Evolutionary conservation across 768 basidiomycete species (phyloP).

Genomic region (Sporobolomyces pararoseus): DNA sequence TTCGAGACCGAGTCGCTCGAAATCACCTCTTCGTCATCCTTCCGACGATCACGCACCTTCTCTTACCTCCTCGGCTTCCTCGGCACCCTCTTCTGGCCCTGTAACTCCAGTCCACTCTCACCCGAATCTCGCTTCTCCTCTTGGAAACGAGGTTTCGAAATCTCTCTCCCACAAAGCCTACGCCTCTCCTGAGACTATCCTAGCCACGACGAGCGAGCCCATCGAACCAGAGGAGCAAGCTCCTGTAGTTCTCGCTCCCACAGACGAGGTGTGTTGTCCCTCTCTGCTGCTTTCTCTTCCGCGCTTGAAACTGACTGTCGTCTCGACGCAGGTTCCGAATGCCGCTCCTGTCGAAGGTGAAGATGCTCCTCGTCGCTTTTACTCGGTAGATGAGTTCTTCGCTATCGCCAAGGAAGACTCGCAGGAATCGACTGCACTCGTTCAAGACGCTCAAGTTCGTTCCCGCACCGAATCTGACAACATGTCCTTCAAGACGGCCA

Average conservation of each 20-base stretch:
- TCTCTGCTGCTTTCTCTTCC: not conserved
- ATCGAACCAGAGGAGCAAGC: not conserved
- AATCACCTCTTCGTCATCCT: slow-evolving; percentile 19
- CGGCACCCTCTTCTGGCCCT: slow-evolving; percentile 19
- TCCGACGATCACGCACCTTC: slow-evolving; percentile 23
- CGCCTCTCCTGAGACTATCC: not conserved
- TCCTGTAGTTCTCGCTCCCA: not conserved
- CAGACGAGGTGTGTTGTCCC: not conserved
- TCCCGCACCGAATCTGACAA: slow-evolving; percentile 20
- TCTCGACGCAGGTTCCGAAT: too few relatives aligned
- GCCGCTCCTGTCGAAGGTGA: not conserved
- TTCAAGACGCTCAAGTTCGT: not conserved
- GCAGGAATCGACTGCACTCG: not conserved
- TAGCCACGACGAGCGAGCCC: not conserved
- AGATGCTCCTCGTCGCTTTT: slow-evolving; percentile 10
- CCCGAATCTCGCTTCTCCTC: not conserved
- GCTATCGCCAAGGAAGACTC: slow-evolving; percentile 5
- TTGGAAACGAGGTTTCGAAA: slow-evolving; percentile 5
- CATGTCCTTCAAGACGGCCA: slow-evolving; percentile 18
- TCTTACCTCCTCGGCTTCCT: slow-evolving; percentile 35
- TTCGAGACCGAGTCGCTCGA: not conserved
- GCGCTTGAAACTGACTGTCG: not conserved
- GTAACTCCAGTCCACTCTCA: slow-evolving; percentile 8
- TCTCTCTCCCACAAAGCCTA: not conserved
- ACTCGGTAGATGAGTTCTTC: slow-evolving; percentile 35